These are phyloP conservation scores for Sporothrix brunneoviolacea DNA, from an alignment of 2,329 filamentous ascomycete genomes.

Conservation along the genomic window DNA sequence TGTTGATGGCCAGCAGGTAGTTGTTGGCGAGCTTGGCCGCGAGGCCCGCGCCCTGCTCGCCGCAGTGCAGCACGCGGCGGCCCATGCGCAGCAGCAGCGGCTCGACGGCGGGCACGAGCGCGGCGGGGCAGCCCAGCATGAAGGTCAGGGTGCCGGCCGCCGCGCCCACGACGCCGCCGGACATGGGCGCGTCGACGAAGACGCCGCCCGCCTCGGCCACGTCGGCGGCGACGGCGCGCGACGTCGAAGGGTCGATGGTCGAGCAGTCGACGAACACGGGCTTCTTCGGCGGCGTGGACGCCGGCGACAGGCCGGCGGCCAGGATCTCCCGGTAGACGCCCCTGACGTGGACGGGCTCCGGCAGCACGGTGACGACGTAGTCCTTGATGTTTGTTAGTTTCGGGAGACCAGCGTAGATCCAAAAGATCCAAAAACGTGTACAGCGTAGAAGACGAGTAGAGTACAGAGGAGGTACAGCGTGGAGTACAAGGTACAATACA, in stretches of 20 bases:
- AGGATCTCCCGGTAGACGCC: slow-evolving; percentile 75
- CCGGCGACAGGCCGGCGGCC: slow-evolving; percentile 40
- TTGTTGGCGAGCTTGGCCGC: slow-evolving; percentile 96
- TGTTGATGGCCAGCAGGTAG: slow-evolving; percentile 90
- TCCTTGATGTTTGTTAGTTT: slow-evolving; percentile 47
- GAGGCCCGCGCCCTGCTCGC: slow-evolving; percentile 74
- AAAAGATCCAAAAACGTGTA: neutral
- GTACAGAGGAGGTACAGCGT: too few relatives aligned
- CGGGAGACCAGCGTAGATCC: neutral
- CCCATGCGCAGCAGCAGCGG: slow-evolving; percentile 76
- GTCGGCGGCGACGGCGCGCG: slow-evolving; percentile 65
- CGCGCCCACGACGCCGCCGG: slow-evolving; percentile 88
- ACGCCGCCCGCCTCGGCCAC: slow-evolving; percentile 49
- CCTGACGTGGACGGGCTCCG: slow-evolving; percentile 82
- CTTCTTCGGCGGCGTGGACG: slow-evolving; percentile 47
- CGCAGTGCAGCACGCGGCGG: slow-evolving; percentile 77
- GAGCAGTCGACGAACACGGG: slow-evolving; percentile 87
- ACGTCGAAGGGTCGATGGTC: slow-evolving; percentile 88
- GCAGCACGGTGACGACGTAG: slow-evolving; percentile 80
- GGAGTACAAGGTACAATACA: too few relatives aligned
- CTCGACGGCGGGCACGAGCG: slow-evolving; percentile 57
- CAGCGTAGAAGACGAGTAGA: too few relatives aligned
- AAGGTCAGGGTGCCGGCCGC: slow-evolving; percentile 84
- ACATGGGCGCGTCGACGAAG: slow-evolving; percentile 96
- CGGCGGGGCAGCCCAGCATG: slow-evolving; percentile 72